Evolutionary conservation across 2,329 filamentous ascomycete genomes (phyloP).

Genomic region (Nothopassalora personata): DNA sequence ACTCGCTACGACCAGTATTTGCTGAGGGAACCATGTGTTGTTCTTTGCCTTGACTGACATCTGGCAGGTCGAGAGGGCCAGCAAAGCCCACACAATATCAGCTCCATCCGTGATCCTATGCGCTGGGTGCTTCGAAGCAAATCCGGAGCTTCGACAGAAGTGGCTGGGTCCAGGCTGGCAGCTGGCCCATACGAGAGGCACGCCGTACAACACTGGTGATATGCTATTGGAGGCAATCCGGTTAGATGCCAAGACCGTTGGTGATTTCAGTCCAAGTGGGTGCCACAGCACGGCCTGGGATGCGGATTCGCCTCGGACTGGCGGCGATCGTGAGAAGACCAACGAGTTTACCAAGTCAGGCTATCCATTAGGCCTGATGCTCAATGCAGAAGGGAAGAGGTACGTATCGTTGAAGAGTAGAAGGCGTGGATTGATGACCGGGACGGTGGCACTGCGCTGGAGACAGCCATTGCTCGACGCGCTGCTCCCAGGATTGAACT

Average conservation of each 20-base stretch:
- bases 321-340: slow-evolving; percentile 54
- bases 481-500: background rate
- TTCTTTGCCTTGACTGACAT: background rate
- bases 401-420: slow-evolving; percentile 38
- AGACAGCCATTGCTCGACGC: background rate
- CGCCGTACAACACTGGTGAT: slow-evolving; percentile 60
- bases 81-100: slow-evolving; percentile 31
- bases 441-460: background rate
- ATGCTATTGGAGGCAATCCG: slow-evolving; percentile 51
- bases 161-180: slow-evolving; percentile 59
- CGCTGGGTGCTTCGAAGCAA: slow-evolving; percentile 61
- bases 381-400: slow-evolving; percentile 54
- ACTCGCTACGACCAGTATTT: background rate
- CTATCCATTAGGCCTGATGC: slow-evolving; percentile 61
- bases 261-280: slow-evolving; percentile 54
- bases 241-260: slow-evolving; percentile 48
- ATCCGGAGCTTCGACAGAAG: slow-evolving; percentile 51
- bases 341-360: slow-evolving; percentile 67
- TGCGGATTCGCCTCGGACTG: slow-evolving; percentile 51
- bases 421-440: background rate
- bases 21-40: background rate
- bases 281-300: slow-evolving; percentile 64
- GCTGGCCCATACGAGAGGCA: slow-evolving; percentile 56
- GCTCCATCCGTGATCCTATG: slow-evolving; percentile 46
- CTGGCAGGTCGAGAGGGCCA: slow-evolving; percentile 23